These are phyloP conservation scores for Oryza meyeriana DNA, from an alignment of 176 grass and related monocot genomes.

Conservation along the genomic window DNA sequence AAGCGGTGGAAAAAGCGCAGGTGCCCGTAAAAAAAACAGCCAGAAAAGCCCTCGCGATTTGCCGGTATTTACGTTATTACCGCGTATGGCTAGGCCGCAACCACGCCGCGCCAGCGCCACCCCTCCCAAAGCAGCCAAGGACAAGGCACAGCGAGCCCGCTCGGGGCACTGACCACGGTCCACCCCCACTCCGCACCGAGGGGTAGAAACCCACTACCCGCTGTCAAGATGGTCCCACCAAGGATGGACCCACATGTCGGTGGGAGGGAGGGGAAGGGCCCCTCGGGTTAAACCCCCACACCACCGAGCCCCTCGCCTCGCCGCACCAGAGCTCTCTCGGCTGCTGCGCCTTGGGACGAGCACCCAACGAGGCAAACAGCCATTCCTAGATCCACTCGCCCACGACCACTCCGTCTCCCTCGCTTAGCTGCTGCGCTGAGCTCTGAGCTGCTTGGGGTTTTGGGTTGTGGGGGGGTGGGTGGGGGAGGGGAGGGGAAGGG, in stretches of 20 bases:
- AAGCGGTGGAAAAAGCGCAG: background rate
- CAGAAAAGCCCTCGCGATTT: background rate
- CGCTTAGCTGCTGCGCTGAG: background rate
- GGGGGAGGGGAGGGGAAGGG: background rate
- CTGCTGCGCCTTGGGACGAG: conserved; percentile 32
- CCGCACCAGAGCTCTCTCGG: conserved; percentile 5
- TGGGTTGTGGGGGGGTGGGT: background rate
- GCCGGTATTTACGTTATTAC: conserved; percentile 14
- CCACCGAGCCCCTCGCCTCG: conserved; percentile 30
- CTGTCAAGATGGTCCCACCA: accelerated
- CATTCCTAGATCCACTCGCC: conserved; percentile 41
- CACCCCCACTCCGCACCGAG: background rate
- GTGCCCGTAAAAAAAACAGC: too few species aligned
- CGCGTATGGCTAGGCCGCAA: conserved; percentile 12
- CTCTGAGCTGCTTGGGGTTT: background rate
- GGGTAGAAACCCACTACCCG: background rate
- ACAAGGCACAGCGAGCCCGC: conserved; percentile 25
- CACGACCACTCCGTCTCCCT: conserved; percentile 3
- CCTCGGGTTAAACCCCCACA: background rate
- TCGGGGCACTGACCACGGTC: conserved; percentile 38
- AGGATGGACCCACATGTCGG: background rate
- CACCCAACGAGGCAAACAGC: background rate
- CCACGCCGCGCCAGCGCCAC: background rate
- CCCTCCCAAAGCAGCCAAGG: background rate
- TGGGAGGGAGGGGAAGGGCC: accelerated